Evolutionary conservation across 2,329 filamentous ascomycete genomes (phyloP).

Genomic region (Talaromyces sp.): DNA sequence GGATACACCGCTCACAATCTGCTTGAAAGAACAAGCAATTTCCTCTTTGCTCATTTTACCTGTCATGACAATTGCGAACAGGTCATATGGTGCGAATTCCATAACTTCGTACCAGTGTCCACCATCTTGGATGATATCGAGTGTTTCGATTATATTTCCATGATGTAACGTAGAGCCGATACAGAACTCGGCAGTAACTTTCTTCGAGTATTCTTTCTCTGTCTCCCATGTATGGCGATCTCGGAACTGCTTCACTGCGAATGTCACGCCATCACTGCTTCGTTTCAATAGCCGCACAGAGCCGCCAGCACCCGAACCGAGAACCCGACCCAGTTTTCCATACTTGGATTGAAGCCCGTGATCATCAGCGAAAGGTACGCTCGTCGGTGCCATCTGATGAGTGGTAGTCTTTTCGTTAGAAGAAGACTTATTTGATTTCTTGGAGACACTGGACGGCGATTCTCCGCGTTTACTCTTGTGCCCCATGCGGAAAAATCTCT

Average conservation of each 20-base stretch:
- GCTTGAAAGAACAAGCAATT: constrained; percentile 82
- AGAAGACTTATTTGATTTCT: constrained; percentile 44
- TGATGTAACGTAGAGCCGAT: constrained; percentile 95
- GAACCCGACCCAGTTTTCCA: constrained; percentile 88
- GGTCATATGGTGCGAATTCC: constrained; percentile 93
- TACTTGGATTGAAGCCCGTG: constrained; percentile 88
- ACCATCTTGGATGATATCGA: constrained; percentile 94
- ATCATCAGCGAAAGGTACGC: constrained; percentile 86
- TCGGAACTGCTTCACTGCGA: constrained; percentile 96
- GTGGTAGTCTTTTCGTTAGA: constrained; percentile 50
- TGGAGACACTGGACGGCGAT: constrained; percentile 58
- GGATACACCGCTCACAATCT: constrained; percentile 89
- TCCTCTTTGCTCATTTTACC: constrained; percentile 94
- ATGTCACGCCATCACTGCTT: constrained; percentile 84
- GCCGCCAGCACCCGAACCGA: constrained; percentile 89
- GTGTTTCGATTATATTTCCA: constrained; percentile 95
- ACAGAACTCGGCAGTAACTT: constrained; percentile 96
- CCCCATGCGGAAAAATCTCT: constrained; percentile 84
- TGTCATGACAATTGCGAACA: constrained; percentile 98
- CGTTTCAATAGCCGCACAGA: constrained; percentile 93
- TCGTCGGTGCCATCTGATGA: constrained; percentile 47
- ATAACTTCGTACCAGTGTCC: constrained; percentile 96
- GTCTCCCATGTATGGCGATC: constrained; percentile 88
- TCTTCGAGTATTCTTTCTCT: constrained; percentile 94
- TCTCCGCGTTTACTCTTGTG: constrained; percentile 59